Base-by-base conservation (phyloP, 2,329 filamentous ascomycete genomes). In the Fusarium pseudocircinatum region DNA sequence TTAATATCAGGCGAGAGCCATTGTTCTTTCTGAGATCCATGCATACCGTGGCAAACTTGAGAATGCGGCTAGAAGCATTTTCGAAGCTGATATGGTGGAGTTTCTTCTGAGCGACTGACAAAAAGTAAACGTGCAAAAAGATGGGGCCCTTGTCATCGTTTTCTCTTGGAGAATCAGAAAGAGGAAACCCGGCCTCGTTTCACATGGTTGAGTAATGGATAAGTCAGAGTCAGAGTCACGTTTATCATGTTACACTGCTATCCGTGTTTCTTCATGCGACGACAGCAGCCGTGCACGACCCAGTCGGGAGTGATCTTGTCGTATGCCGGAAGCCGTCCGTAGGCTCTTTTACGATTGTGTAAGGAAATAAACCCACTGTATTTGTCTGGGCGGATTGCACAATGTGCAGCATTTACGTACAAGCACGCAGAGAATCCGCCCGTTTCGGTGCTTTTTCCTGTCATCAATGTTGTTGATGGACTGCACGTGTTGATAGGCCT, bases 61-160 rank as follows among this genome's bases (percentile, higher is more conserved):
- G 72, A 73, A 74, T 58, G 30, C 63, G 64, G 64, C 68, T 74
- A 74, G 72, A 74, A 74, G 68, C 68, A 62, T 74, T 72, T 60
- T 74, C 63, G 72, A 74, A 71, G 56, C 47, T 44, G 53, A 53
- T 52, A 42, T 47, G 57, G 72, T 74, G 72, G 72, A 66, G 63
- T 56, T 22, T 30, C 43, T 64, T 64, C 36, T 64, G 58, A 50
- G 44, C 39, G 36, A 36, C 54, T 58, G 49, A 50, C 36, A 54
- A 53, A 15, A 15, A 28, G 44, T 30, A 47, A 42, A 42, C 28
- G 39, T 43, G 43, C 43, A 56, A 42, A 53, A 59, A 42, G 36
- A 68, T 63, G 65, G 63, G 63, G 56, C 52, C 52, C 64, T 49
- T 43, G 63, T 58, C 54, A 44, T 72, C 49, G 56, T 73, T 62